These are phyloP conservation scores for Gleditsia sinensis DNA, from an alignment of 306 rosid genomes.

Conservation along the genomic window DNA sequence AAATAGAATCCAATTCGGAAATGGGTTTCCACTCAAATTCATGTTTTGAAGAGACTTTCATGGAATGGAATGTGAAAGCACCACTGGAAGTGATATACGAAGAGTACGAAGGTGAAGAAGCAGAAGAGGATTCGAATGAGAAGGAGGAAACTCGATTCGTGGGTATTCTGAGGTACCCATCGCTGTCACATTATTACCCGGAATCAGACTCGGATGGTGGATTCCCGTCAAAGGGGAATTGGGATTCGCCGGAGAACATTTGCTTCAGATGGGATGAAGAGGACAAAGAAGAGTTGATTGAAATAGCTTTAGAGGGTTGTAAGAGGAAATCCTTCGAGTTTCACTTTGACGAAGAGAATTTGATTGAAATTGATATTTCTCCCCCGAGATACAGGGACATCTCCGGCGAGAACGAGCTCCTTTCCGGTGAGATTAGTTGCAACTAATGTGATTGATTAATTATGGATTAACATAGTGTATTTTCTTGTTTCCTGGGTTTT, in stretches of 20 bases:
- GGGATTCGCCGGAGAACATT: constrained; percentile 52
- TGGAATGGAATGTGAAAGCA: constrained; percentile 70
- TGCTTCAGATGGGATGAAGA: constrained; percentile 62
- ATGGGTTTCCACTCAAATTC: constrained; percentile 34
- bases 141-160: constrained; percentile 5
- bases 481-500: neutral
- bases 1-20: constrained; percentile 28
- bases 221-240: constrained; percentile 34
- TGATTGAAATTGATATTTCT: constrained; percentile 60
- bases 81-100: constrained; percentile 88
- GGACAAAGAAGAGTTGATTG: constrained; percentile 74
- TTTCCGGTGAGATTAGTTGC: constrained; percentile 45
- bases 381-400: constrained; percentile 42
- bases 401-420: constrained; percentile 34
- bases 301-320: constrained; percentile 64
- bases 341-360: constrained; percentile 49
- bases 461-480: constrained; percentile 17
- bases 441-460: constrained; percentile 32
- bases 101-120: constrained; percentile 58
- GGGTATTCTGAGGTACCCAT: constrained; percentile 43
- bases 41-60: constrained; percentile 47
- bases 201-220: constrained; percentile 73
- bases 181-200: constrained; percentile 63
- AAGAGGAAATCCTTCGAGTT: constrained; percentile 32
- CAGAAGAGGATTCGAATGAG: constrained; percentile 35